phyloP scores from a whole-genome alignment of 441 rosid species.

The Populus trichocarpa region DNA sequence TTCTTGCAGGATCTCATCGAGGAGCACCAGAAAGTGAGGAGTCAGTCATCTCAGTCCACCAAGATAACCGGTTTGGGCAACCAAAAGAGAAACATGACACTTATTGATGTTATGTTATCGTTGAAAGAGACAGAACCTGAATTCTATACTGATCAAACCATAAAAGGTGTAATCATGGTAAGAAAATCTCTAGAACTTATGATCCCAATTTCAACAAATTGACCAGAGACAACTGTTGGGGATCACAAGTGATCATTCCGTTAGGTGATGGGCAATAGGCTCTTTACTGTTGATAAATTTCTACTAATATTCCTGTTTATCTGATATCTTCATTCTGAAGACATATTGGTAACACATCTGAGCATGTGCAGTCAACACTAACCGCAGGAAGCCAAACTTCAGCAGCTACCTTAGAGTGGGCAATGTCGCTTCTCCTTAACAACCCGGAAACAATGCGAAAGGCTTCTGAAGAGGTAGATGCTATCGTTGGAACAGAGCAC shows the following conservation, averaged over 20 bases:
- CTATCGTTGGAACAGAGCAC: constrained; percentile 13
- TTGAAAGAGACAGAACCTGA: constrained; percentile 29
- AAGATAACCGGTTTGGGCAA: neutral
- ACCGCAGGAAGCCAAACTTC: constrained; percentile 27
- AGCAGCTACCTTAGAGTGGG: constrained; percentile 34
- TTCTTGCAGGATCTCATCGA: neutral
- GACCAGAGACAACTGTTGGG: neutral
- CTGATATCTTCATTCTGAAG: neutral
- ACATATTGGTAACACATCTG: neutral
- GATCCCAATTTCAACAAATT: neutral
- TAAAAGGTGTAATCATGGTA: constrained; percentile 31
- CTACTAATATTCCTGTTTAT: too few relatives aligned
- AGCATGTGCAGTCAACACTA: constrained; percentile 7
- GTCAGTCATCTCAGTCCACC: neutral
- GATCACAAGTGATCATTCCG: neutral
- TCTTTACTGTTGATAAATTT: neutral
- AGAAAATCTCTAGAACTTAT: neutral
- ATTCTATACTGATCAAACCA: constrained; percentile 16
- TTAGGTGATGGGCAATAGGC: neutral
- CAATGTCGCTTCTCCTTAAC: constrained; percentile 28
- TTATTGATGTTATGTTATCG: constrained; percentile 24
- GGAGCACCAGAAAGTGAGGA: constrained; percentile 13
- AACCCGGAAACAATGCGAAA: constrained; percentile 19
- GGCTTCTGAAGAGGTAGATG: constrained; percentile 14
- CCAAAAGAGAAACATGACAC: neutral